These are phyloP conservation scores for Cystofilobasidium capitatum DNA, from an alignment of 768 basidiomycete species.

Conservation along the genomic window DNA sequence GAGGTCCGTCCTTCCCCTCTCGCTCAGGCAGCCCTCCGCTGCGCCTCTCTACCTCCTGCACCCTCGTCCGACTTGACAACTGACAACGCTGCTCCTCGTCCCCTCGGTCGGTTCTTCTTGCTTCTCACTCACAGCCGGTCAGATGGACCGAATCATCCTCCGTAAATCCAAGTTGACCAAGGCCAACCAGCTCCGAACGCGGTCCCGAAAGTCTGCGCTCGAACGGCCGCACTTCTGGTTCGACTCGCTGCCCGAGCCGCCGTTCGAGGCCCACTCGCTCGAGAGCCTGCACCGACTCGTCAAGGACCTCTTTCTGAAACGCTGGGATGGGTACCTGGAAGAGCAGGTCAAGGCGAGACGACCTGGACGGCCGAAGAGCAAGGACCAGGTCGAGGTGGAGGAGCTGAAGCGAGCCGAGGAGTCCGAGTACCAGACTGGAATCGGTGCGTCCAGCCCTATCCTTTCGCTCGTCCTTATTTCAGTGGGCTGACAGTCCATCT, in stretches of 20 bases:
- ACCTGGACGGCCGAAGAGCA: conserved; percentile 37
- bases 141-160: conserved; percentile 38
- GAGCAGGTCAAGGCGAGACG: conserved; percentile 34
- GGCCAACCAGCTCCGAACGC: conserved; percentile 31
- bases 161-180: conserved; percentile 36
- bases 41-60: not conserved
- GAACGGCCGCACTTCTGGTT: conserved; percentile 39
- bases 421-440: conserved; percentile 37
- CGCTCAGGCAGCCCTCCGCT: not conserved
- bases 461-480: not conserved
- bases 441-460: conserved; percentile 31
- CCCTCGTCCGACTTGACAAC: not conserved
- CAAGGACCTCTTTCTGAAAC: conserved; percentile 34
- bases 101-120: not conserved
- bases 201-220: conserved; percentile 27
- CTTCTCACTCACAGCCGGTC: conserved; percentile 29
- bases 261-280: conserved; percentile 32
- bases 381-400: conserved; percentile 36
- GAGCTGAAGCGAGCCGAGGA: conserved; percentile 33
- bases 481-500: not conserved
- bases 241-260: conserved; percentile 34
- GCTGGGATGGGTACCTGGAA: conserved; percentile 34
- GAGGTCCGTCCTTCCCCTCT: conserved; percentile 7
- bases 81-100: not conserved
- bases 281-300: conserved; percentile 34